Evolutionary conservation across 257 asterid species (phyloP), one percentile per base, ranked within the genome.

Genomic region (Henckelia pumila): DNA sequence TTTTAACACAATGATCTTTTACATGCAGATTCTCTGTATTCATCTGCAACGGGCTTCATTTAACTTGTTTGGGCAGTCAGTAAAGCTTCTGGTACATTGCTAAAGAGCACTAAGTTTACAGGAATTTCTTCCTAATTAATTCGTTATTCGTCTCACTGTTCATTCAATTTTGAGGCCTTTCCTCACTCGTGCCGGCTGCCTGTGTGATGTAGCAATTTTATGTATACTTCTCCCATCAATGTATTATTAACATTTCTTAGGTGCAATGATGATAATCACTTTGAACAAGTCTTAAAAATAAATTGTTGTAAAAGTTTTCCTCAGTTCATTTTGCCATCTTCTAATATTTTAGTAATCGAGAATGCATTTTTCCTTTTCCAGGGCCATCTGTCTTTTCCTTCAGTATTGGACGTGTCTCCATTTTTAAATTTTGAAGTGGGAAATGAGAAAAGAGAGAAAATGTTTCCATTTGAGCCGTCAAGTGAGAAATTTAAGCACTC

Each of bases 31-130:
- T 82, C 78, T 93, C 5, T 93, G 97, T 81, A 76, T 93, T 76
- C 94, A 93, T 80, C 80, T 93, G 49, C 99, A 90, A 76, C 96
- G 96, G 22, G 99, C 95, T 72, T 93, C 96, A 19, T 81, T 85
- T 53, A 84, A 90, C 75, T 33, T 82, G 70, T 74, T 84, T 58
- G 99, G 97, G 71, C 89, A 90, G 67, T 75, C 81, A 28, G 73
- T 78, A 70, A 93, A 93, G 78, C 88, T 89, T 82, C 77, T 64
- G 95, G 96, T 92, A 83, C 65, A 61, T 63, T 23, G 2, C 55
- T 64, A 22, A 22, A 57, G 28, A 30, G 16, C 4, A 32, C 30
- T 26, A 37, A 14, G 52, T 56, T 26, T 44, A 19, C 52, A 44
- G 26, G 11, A 32, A 32, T 25, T 59, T 60, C 60, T 40, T 40